Evolutionary conservation across 2,329 filamentous ascomycete genomes (phyloP), one percentile per base, ranked within the genome.

Genomic region (Botryosphaeria agaves): DNA sequence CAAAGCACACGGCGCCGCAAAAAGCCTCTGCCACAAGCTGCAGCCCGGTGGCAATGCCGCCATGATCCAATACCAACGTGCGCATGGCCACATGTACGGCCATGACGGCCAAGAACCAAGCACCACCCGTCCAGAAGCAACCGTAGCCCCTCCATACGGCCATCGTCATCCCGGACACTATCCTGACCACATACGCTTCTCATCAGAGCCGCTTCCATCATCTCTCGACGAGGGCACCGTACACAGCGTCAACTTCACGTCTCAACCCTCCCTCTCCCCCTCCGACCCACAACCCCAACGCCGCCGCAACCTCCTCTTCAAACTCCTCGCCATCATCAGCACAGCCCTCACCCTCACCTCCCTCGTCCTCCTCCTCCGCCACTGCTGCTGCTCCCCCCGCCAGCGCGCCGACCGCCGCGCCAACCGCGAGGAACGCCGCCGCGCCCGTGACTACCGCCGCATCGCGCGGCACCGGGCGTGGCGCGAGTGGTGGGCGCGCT

Each of bases 351-450:
- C 57, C n/a, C 47, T 68, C 8, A 42, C 60, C 3, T 45, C 54
- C 18, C 35, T 59, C 5, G 43, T 63, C 14, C 46, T 51, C 4
- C 48, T 60, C 25, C 51, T 65, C 32, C 55, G 54, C 15, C 50
- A 56, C 33, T 60, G 60, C 37, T 68, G 57, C 36, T 57, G 59
- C 38, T 61, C 61, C 30, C 53, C 58, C 15, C 59, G 64, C 18
- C 58, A 55, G 18, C 58, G 61, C 34, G 62, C 59, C 8, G 66
- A 71, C 34, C 55, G 64, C 16, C 57, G 62, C 6, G 64, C 67
- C 11, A 52, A 59, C 26, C 57, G 56, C 9, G 67, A 72, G 49
- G 66, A 72, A 45, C 57, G 66, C 30, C 52, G 57, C 18, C 63
- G 59, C 17, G 61, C 53, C 7, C 54, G 59, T 8, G 55, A 61